These are phyloP conservation scores for Nematocida sp. DNA, from an alignment of 371 early-diverging fungal species.

Conservation along the genomic window DNA sequence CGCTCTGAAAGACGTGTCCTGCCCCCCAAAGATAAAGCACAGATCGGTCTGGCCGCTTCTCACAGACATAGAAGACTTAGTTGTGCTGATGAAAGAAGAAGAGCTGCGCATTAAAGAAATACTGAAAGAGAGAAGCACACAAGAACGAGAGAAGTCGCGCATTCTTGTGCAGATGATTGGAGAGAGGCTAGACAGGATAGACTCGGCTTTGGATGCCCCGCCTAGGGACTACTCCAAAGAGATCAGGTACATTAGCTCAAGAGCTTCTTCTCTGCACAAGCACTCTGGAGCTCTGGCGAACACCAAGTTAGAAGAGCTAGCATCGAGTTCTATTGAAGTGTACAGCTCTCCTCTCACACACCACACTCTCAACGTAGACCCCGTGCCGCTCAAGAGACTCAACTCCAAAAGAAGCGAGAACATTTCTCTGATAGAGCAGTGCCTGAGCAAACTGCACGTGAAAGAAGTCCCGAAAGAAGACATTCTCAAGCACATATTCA, in stretches of 20 bases:
- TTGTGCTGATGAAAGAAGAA: slow-evolving; percentile 28
- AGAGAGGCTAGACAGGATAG: neutral
- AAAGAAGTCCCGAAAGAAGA: neutral
- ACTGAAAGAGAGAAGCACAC: neutral
- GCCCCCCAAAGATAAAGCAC: no score
- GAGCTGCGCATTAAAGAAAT: neutral
- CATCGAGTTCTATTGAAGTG: no score
- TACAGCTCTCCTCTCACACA: no score
- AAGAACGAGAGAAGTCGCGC: neutral
- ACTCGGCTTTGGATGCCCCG: neutral
- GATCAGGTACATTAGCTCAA: no score
- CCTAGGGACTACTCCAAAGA: neutral
- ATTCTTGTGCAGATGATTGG: neutral
- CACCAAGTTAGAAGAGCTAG: no score
- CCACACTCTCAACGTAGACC: no score
- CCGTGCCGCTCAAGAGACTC: no score
- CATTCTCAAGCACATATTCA: neutral
- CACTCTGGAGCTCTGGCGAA: no score
- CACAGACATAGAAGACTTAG: neutral
- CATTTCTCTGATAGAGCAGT: neutral
- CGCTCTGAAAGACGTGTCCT: no score
- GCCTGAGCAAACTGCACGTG: neutral
- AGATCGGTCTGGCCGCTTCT: no score
- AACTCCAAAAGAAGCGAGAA: neutral
- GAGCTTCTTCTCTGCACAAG: no score